Conservation (phyloP, 2,329 filamentous ascomycete species). For the Cytospora schulzeri region DNA sequence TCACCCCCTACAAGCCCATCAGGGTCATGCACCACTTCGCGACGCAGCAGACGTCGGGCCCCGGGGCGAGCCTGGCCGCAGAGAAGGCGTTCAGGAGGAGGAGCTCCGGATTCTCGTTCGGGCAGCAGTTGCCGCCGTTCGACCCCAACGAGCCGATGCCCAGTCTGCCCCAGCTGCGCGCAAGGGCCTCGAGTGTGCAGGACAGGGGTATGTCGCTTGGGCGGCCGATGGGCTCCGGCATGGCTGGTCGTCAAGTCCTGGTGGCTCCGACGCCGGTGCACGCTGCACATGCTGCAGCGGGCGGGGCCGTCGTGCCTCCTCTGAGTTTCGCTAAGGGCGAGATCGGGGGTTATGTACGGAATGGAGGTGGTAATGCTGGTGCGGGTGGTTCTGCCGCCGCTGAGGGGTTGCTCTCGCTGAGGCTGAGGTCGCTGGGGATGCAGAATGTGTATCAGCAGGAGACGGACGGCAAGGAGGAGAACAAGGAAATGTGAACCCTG, state of each 20-base stretch:
- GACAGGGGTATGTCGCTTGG: background rate
- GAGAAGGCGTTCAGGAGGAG: slow-evolving; percentile 63
- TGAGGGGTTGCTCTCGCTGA: slow-evolving; percentile 71
- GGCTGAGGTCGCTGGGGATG: slow-evolving; percentile 64
- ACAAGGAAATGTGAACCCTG: background rate
- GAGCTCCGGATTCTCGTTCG: slow-evolving; percentile 54
- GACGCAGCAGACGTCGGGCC: slow-evolving; percentile 11
- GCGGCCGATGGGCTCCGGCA: slow-evolving; percentile 1
- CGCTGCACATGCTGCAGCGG: background rate
- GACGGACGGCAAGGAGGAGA: background rate
- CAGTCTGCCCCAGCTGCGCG: slow-evolving; percentile 6
- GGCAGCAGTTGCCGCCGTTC: slow-evolving; percentile 19
- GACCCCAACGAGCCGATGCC: slow-evolving; percentile 23
- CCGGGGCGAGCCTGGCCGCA: slow-evolving; percentile 53
- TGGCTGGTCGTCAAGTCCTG: slow-evolving; percentile 6
- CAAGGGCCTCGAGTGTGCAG: slow-evolving; percentile 16
- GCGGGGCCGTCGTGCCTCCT: slow-evolving; percentile 26
- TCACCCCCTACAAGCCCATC: slow-evolving; percentile 77
- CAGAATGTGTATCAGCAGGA: slow-evolving; percentile 31
- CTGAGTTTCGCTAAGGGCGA: slow-evolving; percentile 34
- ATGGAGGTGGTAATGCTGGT: slow-evolving; percentile 58
- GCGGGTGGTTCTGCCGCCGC: slow-evolving; percentile 43
- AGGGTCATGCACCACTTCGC: slow-evolving; percentile 50
- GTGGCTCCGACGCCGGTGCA: background rate
- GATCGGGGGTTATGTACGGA: slow-evolving; percentile 54